These are phyloP conservation scores for Elymus sibiricus DNA, from an alignment of 176 grass and related monocot genomes.

Conservation along the genomic window DNA sequence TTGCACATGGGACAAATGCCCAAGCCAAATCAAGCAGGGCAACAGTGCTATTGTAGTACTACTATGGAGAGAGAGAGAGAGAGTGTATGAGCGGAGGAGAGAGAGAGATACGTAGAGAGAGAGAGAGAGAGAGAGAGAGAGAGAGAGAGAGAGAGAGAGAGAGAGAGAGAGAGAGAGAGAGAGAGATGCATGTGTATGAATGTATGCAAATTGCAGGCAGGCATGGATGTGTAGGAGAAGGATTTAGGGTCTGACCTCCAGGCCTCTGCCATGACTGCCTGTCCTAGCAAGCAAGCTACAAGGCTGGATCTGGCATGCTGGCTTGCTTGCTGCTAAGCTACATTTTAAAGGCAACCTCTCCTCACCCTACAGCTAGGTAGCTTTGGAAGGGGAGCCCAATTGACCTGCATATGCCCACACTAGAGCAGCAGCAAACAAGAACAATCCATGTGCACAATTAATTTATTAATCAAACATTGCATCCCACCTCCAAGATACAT, in stretches of 20 bases:
- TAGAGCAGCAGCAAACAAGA: slow-evolving; percentile 42
- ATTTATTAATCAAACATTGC: not conserved
- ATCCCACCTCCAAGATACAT: not conserved
- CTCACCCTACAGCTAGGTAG: slow-evolving; percentile 2
- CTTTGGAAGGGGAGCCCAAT: slow-evolving; percentile 54
- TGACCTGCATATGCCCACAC: slow-evolving; percentile 53
- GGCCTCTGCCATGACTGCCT: slow-evolving; percentile 33
- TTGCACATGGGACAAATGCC: slow-evolving; percentile 35
- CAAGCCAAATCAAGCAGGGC: slow-evolving; percentile 20
- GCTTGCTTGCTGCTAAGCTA: not conserved
- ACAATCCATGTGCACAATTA: slow-evolving; percentile 43
- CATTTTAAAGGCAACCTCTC: slow-evolving; percentile 21
- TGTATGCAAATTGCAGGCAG: slow-evolving; percentile 2
- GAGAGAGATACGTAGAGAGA: not conserved
- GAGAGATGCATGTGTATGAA: slow-evolving; percentile 6
- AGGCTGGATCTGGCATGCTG: slow-evolving; percentile 5
- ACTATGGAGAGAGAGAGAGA: not conserved
- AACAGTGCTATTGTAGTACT: not conserved
- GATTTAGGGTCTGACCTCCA: slow-evolving; percentile 59
- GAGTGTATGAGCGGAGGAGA: not conserved
- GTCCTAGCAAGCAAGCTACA: slow-evolving; percentile 8
- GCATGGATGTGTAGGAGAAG: slow-evolving; percentile 36
- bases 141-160: not conserved
- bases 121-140: too few species aligned
- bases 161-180: not conserved